These are phyloP conservation scores for Excoecaria agallocha DNA, from an alignment of 345 rosid genomes.

Conservation along the genomic window DNA sequence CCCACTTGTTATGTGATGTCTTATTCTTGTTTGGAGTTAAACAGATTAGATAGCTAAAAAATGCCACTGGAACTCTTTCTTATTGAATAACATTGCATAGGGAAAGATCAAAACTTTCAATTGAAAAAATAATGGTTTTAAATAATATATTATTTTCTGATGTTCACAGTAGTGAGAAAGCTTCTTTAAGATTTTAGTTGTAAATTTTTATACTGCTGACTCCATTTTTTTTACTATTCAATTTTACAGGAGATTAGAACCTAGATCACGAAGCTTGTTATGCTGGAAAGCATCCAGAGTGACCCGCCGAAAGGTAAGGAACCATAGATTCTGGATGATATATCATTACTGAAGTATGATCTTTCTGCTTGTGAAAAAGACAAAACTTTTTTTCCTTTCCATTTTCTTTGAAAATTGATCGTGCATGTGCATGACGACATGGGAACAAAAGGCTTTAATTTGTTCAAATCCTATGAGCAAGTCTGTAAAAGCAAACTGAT, in stretches of 20 bases:
- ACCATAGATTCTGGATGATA: not conserved
- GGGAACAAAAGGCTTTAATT: not conserved
- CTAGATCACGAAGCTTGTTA: constrained; percentile 78
- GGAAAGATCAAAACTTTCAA: not conserved
- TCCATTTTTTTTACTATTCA: constrained; percentile 14
- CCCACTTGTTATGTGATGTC: not conserved
- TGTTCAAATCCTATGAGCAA: not conserved
- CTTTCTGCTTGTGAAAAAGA: not conserved
- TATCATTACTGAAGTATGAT: not conserved
- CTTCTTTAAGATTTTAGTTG: not conserved
- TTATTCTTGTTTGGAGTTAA: not conserved
- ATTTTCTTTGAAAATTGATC: not conserved
- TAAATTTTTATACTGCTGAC: not conserved
- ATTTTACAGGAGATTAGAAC: constrained; percentile 78
- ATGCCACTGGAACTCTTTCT: not conserved
- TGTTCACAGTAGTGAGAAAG: not conserved
- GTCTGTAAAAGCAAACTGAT: not conserved
- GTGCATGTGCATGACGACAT: not conserved
- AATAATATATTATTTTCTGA: not conserved
- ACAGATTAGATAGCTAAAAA: not conserved
- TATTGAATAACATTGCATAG: not conserved
- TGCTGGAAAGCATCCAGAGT: constrained; percentile 81
- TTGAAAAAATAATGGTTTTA: not conserved
- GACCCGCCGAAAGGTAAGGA: constrained; percentile 68
- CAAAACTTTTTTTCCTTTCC: not conserved